Evolutionary conservation across 371 early-diverging fungal species (phyloP).

Genomic region (Mortierella sp.): DNA sequence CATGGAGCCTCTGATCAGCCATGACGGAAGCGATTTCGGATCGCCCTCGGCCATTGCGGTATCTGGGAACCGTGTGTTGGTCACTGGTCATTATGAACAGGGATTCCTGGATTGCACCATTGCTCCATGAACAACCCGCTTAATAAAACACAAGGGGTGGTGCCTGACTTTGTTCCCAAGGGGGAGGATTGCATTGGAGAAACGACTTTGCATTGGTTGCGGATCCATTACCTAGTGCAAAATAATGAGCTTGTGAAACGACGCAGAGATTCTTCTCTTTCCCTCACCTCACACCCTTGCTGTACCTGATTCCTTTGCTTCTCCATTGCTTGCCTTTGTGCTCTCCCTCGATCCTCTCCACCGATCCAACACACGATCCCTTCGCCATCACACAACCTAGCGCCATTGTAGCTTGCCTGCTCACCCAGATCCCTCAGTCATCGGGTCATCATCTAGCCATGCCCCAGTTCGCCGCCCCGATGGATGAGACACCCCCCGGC

Average conservation of each 20-base stretch:
- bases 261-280: background rate
- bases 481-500: constrained; percentile 12
- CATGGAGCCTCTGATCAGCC: constrained; percentile 38
- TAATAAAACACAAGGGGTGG: background rate
- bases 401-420: no score
- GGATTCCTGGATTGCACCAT: constrained; percentile 42
- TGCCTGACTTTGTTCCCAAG: no score
- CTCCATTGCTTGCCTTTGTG: background rate
- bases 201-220: no score
- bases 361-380: background rate
- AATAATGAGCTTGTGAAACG: no score
- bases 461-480: constrained; percentile 14
- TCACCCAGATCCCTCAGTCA: no score
- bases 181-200: no score
- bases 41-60: constrained; percentile 44
- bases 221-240: no score
- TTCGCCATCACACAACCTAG: no score
- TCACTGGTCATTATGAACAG: constrained; percentile 38
- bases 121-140: background rate
- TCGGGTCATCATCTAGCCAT: constrained; percentile 1
- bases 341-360: background rate
- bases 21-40: constrained; percentile 47
- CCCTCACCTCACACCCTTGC: background rate
- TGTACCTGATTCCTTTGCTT: background rate
- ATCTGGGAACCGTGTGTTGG: constrained; percentile 23